Evolutionary conservation across 140 eudicot genomes (phyloP), one percentile per base, ranked within the genome.

Genomic region (Oenanthe javanica): DNA sequence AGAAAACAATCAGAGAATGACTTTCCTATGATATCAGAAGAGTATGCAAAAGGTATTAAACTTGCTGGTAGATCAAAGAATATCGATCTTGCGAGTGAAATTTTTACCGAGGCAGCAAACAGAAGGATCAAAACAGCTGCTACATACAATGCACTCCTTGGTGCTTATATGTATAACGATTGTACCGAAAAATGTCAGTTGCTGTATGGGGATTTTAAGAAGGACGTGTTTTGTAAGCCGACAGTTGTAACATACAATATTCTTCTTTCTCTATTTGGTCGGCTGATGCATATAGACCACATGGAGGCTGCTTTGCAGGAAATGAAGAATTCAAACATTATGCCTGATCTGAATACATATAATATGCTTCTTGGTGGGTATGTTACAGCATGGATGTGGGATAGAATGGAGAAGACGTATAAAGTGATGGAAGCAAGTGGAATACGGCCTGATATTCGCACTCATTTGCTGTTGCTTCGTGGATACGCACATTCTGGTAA

Each of bases 311-410:
- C 79, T 1, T 59, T 90, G 23, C 86, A 79, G 77, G 97, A 92
- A 82, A 82, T 95, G 75, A 85, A 83, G 67, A 84, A 87, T 79
- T 87, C 43, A 76, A 81, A 86, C 73, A 86, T 95, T 48, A 48
- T 80, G 85, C 99, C 97, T 48, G 82, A 82, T 86, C 19, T 89
- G 21, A 73, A 48, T 40, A 95, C 99, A 8, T 95, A 90, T 81
- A 90, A 89, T 72, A 83, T 77, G 66, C 48, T 92, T 67, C 88
- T 95, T 77, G 75, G 89, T 15, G 97, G 97, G 64, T 95, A 95
- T 83, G 48, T 95, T 7, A 92, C 96, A 5, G 96, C 97, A 52
- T 95, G 97, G 97, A 95, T 86, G 97, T 95, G 99, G 97, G 97
- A 95, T 54, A 75, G 83, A 47, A 92, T 95, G 97, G 97, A 95